phyloP scores from a whole-genome alignment of 2,329 filamentous ascomycete species.

The Epichloe elymi region DNA sequence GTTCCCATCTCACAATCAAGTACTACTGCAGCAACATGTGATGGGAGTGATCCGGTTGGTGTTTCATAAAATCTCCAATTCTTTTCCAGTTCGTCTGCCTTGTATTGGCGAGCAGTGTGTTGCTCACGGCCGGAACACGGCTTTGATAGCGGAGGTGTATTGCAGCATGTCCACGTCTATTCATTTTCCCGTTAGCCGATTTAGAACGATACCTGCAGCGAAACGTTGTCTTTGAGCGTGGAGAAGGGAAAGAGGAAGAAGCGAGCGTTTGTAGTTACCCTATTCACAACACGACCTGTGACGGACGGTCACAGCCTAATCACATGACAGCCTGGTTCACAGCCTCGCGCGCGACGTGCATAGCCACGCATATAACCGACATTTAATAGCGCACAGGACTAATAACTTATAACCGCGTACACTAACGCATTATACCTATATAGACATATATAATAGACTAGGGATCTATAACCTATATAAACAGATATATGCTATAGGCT shows the following conservation, averaged over 20 bases:
- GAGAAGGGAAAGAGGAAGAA: background rate
- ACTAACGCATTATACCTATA: no score
- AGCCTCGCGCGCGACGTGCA: no score
- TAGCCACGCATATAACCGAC: no score
- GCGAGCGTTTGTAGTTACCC: conserved; percentile 8
- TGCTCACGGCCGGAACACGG: conserved; percentile 15
- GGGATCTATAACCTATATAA: no score
- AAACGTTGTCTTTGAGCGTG: no score
- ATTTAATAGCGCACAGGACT: no score
- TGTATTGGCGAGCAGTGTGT: conserved; percentile 13
- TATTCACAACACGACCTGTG: conserved; percentile 15
- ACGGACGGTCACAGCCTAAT: no score
- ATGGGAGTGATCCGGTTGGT: background rate
- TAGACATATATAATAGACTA: no score
- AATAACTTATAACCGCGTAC: no score
- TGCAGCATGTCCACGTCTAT: conserved; percentile 21
- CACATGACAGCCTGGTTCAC: no score
- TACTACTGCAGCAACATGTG: conserved; percentile 21
- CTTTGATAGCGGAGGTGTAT: conserved; percentile 8
- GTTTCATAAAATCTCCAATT: conserved; percentile 16
- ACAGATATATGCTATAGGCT: no score
- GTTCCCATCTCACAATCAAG: conserved; percentile 45
- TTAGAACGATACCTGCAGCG: background rate
- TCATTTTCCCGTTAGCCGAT: background rate
- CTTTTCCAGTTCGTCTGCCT: conserved; percentile 13